phyloP scores from a whole-genome alignment of 2,329 filamentous ascomycete species.

The Aspergillus amoenus region DNA sequence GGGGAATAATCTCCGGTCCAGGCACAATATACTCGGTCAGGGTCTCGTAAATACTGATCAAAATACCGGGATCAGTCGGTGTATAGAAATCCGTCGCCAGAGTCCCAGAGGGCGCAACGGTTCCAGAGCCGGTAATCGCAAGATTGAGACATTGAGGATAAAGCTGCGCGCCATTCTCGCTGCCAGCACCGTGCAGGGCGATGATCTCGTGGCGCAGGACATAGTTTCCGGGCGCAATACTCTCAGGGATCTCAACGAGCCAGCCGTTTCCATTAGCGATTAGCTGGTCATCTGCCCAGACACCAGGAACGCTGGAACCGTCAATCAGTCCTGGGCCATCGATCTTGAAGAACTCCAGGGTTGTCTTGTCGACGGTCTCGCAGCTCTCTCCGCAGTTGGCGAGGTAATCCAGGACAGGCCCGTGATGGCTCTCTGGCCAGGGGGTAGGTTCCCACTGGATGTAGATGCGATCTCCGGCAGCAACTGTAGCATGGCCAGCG shows the following conservation, averaged over 20 bases:
- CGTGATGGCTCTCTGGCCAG: constrained; percentile 65
- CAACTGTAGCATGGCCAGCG: constrained; percentile 52
- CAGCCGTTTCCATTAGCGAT: constrained; percentile 54
- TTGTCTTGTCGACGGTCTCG: constrained; percentile 52
- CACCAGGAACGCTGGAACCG: constrained; percentile 43
- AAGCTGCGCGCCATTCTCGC: constrained; percentile 51
- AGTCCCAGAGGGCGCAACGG: constrained; percentile 48
- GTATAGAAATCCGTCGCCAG: constrained; percentile 58
- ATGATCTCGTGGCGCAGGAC: constrained; percentile 58
- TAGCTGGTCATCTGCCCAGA: constrained; percentile 58
- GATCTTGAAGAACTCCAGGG: constrained; percentile 65
- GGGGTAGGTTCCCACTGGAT: constrained; percentile 60
- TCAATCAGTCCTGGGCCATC: constrained; percentile 54
- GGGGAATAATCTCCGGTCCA: constrained; percentile 16
- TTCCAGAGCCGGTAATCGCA: constrained; percentile 57
- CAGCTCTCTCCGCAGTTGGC: constrained; percentile 61
- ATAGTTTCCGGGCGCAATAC: constrained; percentile 53
- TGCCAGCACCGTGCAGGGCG: constrained; percentile 50
- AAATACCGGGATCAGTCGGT: constrained; percentile 57
- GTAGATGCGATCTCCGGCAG: constrained; percentile 58
- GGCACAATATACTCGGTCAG: constrained; percentile 15
- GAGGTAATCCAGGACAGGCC: constrained; percentile 65
- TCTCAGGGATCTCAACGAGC: constrained; percentile 49
- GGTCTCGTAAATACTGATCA: constrained; percentile 57
- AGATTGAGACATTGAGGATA: constrained; percentile 62